phyloP scores from a whole-genome alignment of 306 rosid species.

The Hylodesmum podocarpum region DNA sequence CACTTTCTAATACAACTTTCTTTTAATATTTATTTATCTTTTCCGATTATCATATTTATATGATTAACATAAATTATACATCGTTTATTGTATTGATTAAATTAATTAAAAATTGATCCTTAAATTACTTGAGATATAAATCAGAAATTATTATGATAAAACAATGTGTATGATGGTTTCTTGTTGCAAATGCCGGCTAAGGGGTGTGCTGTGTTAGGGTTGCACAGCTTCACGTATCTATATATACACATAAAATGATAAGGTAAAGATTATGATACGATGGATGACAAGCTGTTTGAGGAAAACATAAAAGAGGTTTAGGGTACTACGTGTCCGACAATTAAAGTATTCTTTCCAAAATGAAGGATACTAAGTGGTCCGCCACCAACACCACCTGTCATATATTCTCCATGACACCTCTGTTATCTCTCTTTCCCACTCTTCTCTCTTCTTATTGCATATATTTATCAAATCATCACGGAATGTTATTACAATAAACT shows the following conservation, averaged over 20 bases:
- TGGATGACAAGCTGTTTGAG: constrained; percentile 34
- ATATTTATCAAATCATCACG: too few relatives aligned
- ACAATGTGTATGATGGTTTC: too few relatives aligned
- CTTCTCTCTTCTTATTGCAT: too few relatives aligned
- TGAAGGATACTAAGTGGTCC: constrained; percentile 25
- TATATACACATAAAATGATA: background rate
- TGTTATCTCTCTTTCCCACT: constrained; percentile 6
- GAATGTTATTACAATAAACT: too few relatives aligned
- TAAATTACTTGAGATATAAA: too few relatives aligned
- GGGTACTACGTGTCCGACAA: constrained; percentile 1
- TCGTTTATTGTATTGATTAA: too few relatives aligned
- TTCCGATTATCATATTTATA: too few relatives aligned
- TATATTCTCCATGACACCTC: constrained; percentile 32
- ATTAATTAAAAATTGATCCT: too few relatives aligned
- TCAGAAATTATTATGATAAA: too few relatives aligned
- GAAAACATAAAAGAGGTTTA: background rate
- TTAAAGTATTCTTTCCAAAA: background rate
- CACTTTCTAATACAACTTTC: background rate
- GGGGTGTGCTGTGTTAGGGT: background rate
- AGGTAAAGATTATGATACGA: constrained; percentile 2
- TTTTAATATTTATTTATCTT: too few relatives aligned
- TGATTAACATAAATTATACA: too few relatives aligned
- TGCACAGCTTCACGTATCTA: too few relatives aligned
- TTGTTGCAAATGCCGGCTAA: constrained; percentile 24
- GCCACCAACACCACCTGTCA: constrained; percentile 23